Evolutionary conservation across 495 filamentous ascomycete genomes (phyloP), one percentile per base, ranked within the genome.

Genomic region (Penicillium samsonianum): DNA sequence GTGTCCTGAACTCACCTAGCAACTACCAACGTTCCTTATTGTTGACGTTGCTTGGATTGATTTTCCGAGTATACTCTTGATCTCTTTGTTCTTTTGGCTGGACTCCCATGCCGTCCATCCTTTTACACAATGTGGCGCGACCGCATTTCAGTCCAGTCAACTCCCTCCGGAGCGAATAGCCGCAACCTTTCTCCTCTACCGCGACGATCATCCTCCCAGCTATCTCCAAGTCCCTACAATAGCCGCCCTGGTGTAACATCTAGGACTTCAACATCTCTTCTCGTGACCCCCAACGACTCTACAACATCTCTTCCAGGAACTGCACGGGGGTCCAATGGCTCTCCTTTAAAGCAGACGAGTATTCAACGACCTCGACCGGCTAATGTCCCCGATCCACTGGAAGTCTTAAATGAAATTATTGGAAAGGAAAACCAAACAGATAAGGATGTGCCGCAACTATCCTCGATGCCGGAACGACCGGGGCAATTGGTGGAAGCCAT

Each of bases 81-180:
- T 17, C 8, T 40, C 12, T 17, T 43, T 10, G 14, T 11, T 25
- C 10, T 14, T n/a, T 45, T 12, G 14, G 26, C 17, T 12, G 31
- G 23, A 52, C 38, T 48, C 41, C 28, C 58, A 61, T 61, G 58
- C 53, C 16, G 48, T 28, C 49, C 33, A 47, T 37, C 42, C 16
- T n/a, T 40, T 40, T 57, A 45, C 60, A 75, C 23, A 25, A 95
- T 95, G 91, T 94, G 90, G 89, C 86, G 92, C 62, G 90, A 96
- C 80, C 87, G 90, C 65, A 86, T 93, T 58, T 86, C 88, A 51
- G 86, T 84, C 65, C 86, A 89, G 70, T 84, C 87, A 48, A 82
- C 81, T 58, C 81, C 84, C 50, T 79, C 84, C 46, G 79, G 81
- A 38, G 86, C 85, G 50, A 85, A 80, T 68, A 40, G 26, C 12